Base-by-base conservation (phyloP, 345 rosid genomes). In the Nasturtium officinale region DNA sequence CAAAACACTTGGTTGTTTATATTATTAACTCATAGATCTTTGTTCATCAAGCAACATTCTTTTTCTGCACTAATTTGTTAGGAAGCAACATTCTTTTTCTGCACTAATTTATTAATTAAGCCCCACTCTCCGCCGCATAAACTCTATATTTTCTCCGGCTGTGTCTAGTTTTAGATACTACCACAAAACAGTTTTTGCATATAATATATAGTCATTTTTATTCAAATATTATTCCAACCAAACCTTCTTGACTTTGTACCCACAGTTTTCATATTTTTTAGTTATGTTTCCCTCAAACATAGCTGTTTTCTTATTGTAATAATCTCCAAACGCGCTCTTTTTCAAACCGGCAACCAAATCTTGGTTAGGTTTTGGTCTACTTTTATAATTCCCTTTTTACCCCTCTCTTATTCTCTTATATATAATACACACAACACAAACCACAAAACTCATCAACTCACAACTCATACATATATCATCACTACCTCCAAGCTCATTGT, bases 251-350 rank as follows among this genome's bases (percentile, higher is more conserved):
- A 67, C 60, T 65, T 32, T 50, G 3, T 12, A 4, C 21, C 59
- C 71, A 13, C 21, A 5, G 50, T 9, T 51, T 66, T 30, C 30
- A 15, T 46, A 28, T 29, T 35, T 7, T 32, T 8, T 33, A 33
- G 33, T 54, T 16, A 23, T 53, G 46, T 53, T 63, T 30, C 55
- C 48, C 33, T 2, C 16, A 56, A 60, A 61, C 42, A 28, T 54
- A 2, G 25, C 25, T 23, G 25, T 23, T 23, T 23, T 23, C 1
- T 23, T 23, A 23, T 23, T 23, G 25, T 23, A 23, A 23, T 23
- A 52, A 53, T 54, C 54, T 53, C 45, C 20, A 38, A 48, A 72
- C 71, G 70, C 71, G 77, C 47, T 73, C 46, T 43, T 73, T 73
- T 55, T 64, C 67, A n/a, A 61, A 15, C 63, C 54, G 64, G 63